Evolutionary conservation across 768 basidiomycete species (phyloP), one percentile per base, ranked within the genome.

Genomic region (Trametes cinnabarina): DNA sequence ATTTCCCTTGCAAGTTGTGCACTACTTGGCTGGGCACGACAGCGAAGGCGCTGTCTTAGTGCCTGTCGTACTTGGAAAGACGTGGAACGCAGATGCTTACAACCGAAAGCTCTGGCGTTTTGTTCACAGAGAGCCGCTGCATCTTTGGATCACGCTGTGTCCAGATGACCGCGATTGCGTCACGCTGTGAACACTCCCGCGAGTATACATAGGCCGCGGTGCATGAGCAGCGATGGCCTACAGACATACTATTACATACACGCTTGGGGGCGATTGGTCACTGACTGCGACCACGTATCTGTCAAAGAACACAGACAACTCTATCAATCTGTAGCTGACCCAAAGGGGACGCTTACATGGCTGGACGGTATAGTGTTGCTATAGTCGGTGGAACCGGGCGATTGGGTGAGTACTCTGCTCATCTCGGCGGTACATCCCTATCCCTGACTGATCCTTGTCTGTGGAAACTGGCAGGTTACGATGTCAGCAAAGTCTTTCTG

Each of bases 401-500:
- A 11, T 32, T 59, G 10, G 58, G 57, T 59, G 6, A 49, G 58
- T 37, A 15, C 26, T n/a, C 12, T 9, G 12, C 17, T 42, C 15
- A 14, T 23, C 5, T 43, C 34, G 10, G 3, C 8, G 23, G 12
- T 17, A 9, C 15, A n/a, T 17, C 30, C 30, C 12, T 12, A 32
- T 32, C 30, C 12, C 20, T 30, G 20, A 19, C 23, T 10, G 32
- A 42, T 28, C 7, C 35, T 3, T 19, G n/a, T 52, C 8, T 3
- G 11, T 32, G 34, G 14, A 12, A 3, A n/a, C 22, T n/a, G n/a
- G n/a, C n/a, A 64, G 63, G 63, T 4, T 52, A 50, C 17, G 51
- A 53, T 2, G 39, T 62, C 19, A 54, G 44, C 22, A 53, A 50
- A 6, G 46, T 53, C 22, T 65, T 65, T 41, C 55, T 65, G 10